Base-by-base conservation (phyloP, 345 rosid genomes). In the Camelina neglecta region DNA sequence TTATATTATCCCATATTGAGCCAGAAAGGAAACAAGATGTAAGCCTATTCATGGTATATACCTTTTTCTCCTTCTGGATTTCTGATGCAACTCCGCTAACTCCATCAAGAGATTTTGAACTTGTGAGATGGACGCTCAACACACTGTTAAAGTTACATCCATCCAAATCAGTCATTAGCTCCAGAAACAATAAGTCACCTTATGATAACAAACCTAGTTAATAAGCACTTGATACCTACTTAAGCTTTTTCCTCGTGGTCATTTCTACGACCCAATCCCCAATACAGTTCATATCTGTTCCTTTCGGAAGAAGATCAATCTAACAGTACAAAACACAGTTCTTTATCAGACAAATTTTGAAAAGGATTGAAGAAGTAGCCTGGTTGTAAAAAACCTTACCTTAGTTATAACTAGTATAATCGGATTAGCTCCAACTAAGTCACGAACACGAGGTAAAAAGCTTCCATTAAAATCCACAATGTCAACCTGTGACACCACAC, bases 211-310 rank as follows among this genome's bases (percentile, higher is more conserved):
- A 33, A 15, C 49, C 8, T 62, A 20, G 65, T 44, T 44, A 10
- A 49, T 1, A 68, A 62, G 18, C 44, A 18, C 36, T 12, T 15
- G 67, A 48, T 68, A 69, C 82, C 77, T 83, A 94, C 98, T 90
- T 94, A 13, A 94, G 95, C 79, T 81, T 94, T 85, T 89, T 94
- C 85, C 82, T 94, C 15, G 82, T 85, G 61, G 84, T 89, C 31
- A 93, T 84, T 63, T 94, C 98, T 26, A 90, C 98, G 55, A 89
- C 96, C 97, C 98, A 94, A 86, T 94, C 98, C 8, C 97, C 98
- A 11, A 94, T 69, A 81, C 97, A 94, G 72, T 94, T 92, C 81
- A 94, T 78, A 84, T 92, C 91, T 4, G 97, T 92, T 65, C 89
- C 98, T 79, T 83, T 94, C 1, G 98, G 98, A 77, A 94, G 97